These are phyloP conservation scores for Lathyrus oleraceus DNA, from an alignment of 306 rosid genomes.

Conservation along the genomic window DNA sequence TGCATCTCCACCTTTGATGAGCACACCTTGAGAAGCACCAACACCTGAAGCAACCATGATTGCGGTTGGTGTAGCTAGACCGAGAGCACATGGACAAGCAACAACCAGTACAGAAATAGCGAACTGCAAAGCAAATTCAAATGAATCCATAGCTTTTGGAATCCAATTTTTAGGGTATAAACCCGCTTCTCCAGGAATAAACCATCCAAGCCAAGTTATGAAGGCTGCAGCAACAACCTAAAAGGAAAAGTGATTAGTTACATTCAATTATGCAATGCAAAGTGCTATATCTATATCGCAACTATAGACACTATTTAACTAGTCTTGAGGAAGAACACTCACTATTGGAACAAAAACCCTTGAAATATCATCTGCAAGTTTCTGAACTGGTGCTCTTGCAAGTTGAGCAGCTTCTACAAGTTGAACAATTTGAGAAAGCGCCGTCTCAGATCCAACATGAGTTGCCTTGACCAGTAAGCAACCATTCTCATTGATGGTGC, in stretches of 20 bases:
- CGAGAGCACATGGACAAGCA: conserved; percentile 97
- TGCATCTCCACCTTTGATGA: conserved; percentile 90
- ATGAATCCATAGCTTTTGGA: conserved; percentile 76
- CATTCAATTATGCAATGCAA: no score
- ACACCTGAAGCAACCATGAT: conserved; percentile 94
- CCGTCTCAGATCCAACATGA: conserved; percentile 89
- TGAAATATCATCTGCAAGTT: conserved; percentile 85
- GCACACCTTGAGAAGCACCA: conserved; percentile 97
- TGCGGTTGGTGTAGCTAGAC: conserved; percentile 94
- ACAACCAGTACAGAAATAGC: conserved; percentile 88
- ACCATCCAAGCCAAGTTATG: conserved; percentile 86
- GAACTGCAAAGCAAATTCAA: conserved; percentile 92
- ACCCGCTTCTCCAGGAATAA: conserved; percentile 56
- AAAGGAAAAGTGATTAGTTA: neutral
- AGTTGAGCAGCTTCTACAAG: conserved; percentile 97
- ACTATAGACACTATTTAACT: no score
- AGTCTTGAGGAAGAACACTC: no score
- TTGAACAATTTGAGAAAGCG: conserved; percentile 94
- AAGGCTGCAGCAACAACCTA: conserved; percentile 76
- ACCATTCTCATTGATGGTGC: conserved; percentile 88
- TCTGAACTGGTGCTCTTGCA: conserved; percentile 91
- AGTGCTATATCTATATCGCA: no score
- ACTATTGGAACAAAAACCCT: conserved; percentile 84
- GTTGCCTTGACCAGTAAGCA: conserved; percentile 75
- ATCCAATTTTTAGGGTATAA: conserved; percentile 68